A percentile compares a stretch with the other conserved stretches of the same genome.
Evolutionary conservation across 2,329 filamentous ascomycete species (phyloP).

Genomic region (Trichoderma sp.): DNA sequence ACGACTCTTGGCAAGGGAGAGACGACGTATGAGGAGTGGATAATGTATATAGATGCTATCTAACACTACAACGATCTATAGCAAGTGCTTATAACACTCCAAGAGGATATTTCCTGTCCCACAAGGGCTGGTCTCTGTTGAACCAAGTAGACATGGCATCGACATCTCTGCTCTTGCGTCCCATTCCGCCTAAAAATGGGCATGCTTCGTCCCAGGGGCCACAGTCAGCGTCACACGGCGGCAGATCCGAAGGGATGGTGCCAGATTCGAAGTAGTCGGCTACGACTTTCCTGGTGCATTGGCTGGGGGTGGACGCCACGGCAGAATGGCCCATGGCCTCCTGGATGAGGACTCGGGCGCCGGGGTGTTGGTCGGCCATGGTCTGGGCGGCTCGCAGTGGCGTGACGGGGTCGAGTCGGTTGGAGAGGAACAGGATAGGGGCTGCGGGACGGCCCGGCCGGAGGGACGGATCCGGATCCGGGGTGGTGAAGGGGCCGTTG

Average conservation of each 20-base stretch:
- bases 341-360: constrained; percentile 34
- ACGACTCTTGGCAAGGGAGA: background rate
- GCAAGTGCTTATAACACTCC: background rate
- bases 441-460: constrained; percentile 38
- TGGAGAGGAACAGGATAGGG: constrained; percentile 48
- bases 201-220: constrained; percentile 26
- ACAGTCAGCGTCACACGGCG: constrained; percentile 22
- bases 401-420: constrained; percentile 48
- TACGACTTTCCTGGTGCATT: constrained; percentile 27
- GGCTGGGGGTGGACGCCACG: constrained; percentile 20
- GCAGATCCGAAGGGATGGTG: constrained; percentile 28
- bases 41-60: background rate
- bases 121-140: background rate
- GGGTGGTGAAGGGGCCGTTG: constrained; percentile 37
- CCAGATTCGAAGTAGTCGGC: constrained; percentile 36
- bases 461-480: constrained; percentile 28
- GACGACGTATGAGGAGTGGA: background rate
- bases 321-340: constrained; percentile 35
- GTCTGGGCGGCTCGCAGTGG: constrained; percentile 41
- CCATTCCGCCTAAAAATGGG: background rate
- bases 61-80: background rate
- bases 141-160: constrained; percentile 10
- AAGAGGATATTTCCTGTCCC: background rate
- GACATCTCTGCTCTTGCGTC: background rate
- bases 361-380: constrained; percentile 32